These are phyloP conservation scores for Glycyrrhiza uralensis DNA, from an alignment of 306 rosid species.

Conservation along the genomic window DNA sequence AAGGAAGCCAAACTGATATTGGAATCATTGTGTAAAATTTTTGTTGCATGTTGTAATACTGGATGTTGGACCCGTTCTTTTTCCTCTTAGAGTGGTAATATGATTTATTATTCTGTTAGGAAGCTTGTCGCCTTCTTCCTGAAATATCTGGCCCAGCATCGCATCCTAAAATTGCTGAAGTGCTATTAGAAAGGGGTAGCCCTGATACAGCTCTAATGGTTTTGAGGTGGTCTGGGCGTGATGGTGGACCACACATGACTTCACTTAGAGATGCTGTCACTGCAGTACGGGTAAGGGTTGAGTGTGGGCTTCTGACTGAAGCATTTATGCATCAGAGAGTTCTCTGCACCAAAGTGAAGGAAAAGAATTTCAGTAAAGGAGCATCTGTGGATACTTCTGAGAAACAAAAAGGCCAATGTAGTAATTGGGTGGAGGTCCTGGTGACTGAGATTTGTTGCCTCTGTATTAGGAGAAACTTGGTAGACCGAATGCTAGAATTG, in stretches of 20 bases:
- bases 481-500: conserved; percentile 85
- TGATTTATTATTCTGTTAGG: conserved; percentile 53
- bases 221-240: conserved; percentile 92
- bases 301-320: conserved; percentile 95
- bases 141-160: conserved; percentile 79
- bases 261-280: conserved; percentile 89
- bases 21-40: neutral
- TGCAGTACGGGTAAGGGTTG: conserved; percentile 93
- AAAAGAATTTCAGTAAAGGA: conserved; percentile 47
- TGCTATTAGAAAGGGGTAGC: conserved; percentile 79
- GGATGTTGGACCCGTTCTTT: neutral
- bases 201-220: conserved; percentile 90
- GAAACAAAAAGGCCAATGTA: conserved; percentile 37
- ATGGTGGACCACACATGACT: conserved; percentile 53
- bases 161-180: conserved; percentile 96
- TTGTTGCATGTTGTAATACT: neutral
- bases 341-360: conserved; percentile 67
- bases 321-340: conserved; percentile 90
- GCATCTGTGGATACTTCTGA: conserved; percentile 39
- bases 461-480: conserved; percentile 85
- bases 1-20: neutral
- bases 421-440: conserved; percentile 70
- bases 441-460: conserved; percentile 91
- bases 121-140: conserved; percentile 85
- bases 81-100: conserved; percentile 18